Conservation (phyloP, 352 stramenopile species). For the Achlya hypogyna region DNA sequence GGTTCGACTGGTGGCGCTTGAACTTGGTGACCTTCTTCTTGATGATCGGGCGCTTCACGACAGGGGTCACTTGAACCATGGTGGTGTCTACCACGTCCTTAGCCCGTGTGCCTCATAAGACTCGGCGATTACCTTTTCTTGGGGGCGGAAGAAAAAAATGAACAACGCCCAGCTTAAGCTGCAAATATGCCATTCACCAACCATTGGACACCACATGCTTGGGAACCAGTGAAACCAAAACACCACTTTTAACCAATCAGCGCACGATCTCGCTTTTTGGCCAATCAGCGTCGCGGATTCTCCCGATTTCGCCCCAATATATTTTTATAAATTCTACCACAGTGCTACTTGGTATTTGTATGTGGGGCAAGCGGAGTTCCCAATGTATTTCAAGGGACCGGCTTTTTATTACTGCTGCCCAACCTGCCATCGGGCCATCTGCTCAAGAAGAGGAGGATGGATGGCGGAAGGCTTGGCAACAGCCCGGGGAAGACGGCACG, state of each 20-base stretch:
- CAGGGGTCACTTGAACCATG: constrained; percentile 87
- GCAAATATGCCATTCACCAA: not conserved
- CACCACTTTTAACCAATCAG: not conserved
- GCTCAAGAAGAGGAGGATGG: too few relatives aligned
- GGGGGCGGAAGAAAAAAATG: constrained; percentile 12
- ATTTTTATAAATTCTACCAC: too few relatives aligned
- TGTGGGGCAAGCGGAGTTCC: too few relatives aligned
- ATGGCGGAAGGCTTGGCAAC: too few relatives aligned
- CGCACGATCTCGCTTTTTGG: too few relatives aligned
- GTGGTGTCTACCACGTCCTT: not conserved
- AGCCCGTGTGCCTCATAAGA: not conserved
- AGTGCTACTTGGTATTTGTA: too few relatives aligned
- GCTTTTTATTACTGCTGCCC: too few relatives aligned
- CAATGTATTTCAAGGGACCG: too few relatives aligned
- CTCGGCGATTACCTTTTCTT: constrained; percentile 8
- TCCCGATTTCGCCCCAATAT: too few relatives aligned
- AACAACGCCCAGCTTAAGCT: not conserved
- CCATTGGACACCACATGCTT: constrained; percentile 2
- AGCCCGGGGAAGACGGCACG: too few relatives aligned
- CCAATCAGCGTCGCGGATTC: too few relatives aligned
- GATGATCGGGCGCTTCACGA: constrained; percentile 90
- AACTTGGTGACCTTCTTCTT: constrained; percentile 99
- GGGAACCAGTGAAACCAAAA: not conserved
- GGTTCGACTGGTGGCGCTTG: constrained; percentile 97
- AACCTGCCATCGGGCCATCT: too few relatives aligned